Conservation (phyloP, 1,284 basidiomycete genomes). For the Neolentinus lepideus region DNA sequence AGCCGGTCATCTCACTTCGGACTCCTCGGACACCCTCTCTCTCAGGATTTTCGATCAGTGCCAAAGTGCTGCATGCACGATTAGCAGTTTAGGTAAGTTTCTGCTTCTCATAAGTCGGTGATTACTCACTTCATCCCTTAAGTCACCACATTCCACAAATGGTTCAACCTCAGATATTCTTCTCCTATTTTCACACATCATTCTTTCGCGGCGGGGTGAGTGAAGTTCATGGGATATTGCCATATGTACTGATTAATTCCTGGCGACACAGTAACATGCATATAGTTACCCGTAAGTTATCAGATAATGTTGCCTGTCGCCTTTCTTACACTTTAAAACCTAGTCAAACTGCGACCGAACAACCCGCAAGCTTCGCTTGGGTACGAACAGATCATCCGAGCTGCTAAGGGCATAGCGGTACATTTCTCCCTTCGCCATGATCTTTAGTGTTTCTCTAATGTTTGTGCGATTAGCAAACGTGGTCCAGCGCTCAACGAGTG, state of each 20-base stretch:
- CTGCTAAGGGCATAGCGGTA: slow-evolving; percentile 69
- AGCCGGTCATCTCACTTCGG: not conserved
- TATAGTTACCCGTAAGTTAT: slow-evolving; percentile 57
- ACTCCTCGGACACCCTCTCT: slow-evolving; percentile 20
- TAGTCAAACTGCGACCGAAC: slow-evolving; percentile 64
- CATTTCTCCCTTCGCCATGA: slow-evolving; percentile 11
- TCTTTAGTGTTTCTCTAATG: slow-evolving; percentile 8
- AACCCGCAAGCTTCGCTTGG: slow-evolving; percentile 63
- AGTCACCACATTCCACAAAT: slow-evolving; percentile 56
- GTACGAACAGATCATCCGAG: slow-evolving; percentile 59
- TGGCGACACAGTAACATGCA: slow-evolving; percentile 67
- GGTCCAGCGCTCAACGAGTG: slow-evolving; percentile 71
- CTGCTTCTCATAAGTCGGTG: not conserved
- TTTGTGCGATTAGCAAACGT: slow-evolving; percentile 34
- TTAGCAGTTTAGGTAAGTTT: slow-evolving; percentile 57
- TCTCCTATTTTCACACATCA: slow-evolving; percentile 72
- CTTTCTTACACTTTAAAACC: slow-evolving; percentile 8
- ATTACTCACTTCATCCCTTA: not conserved
- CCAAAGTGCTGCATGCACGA: slow-evolving; percentile 68
- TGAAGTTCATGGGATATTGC: slow-evolving; percentile 8
- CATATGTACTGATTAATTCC: slow-evolving; percentile 7
- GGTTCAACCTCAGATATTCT: slow-evolving; percentile 53
- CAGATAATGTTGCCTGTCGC: slow-evolving; percentile 1
- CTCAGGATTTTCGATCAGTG: slow-evolving; percentile 72
- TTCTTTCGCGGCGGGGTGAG: slow-evolving; percentile 71